phyloP scores from a whole-genome alignment of 2,329 filamentous ascomycete genomes.

The Botrytis porri region DNA sequence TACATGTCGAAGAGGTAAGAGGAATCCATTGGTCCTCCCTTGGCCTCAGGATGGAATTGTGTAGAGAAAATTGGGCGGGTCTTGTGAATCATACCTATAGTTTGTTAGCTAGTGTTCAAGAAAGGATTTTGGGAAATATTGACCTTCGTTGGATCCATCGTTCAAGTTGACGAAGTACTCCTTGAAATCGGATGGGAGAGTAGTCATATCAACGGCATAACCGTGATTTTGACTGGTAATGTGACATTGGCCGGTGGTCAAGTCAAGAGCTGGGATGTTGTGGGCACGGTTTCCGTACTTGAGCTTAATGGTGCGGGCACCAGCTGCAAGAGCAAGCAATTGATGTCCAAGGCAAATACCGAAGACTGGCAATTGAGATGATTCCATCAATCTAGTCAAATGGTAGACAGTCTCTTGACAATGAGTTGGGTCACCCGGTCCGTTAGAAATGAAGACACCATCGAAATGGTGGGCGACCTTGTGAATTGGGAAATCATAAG shows the following conservation, averaged over 20 bases:
- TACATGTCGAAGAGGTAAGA: constrained; percentile 97
- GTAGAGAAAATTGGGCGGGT: constrained; percentile 96
- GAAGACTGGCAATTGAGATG: constrained; percentile 88
- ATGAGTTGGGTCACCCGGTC: constrained; percentile 95
- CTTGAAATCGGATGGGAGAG: constrained; percentile 83
- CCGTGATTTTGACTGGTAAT: constrained; percentile 99
- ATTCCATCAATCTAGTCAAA: constrained; percentile 85
- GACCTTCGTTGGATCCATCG: constrained; percentile 91
- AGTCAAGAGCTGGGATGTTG: constrained; percentile 93
- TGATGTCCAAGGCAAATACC: constrained; percentile 98
- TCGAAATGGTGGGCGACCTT: constrained; percentile 98
- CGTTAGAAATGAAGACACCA: constrained; percentile 98
- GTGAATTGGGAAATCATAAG: constrained; percentile 95
- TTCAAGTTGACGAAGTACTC: constrained; percentile 99
- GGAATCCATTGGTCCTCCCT: constrained; percentile 94
- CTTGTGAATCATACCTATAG: constrained; percentile 80
- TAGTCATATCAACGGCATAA: constrained; percentile 86
- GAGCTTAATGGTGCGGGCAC: constrained; percentile 90
- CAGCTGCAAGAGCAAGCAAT: constrained; percentile 83
- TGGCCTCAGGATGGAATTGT: constrained; percentile 98
- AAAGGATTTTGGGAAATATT: constrained; percentile 24
- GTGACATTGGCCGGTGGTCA: constrained; percentile 95
- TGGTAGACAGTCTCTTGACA: constrained; percentile 94
- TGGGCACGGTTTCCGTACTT: constrained; percentile 99
- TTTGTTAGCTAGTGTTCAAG: constrained; percentile 25